These are phyloP conservation scores for Aegilops longissima DNA, from an alignment of 176 grass and related monocot species.

Conservation along the genomic window DNA sequence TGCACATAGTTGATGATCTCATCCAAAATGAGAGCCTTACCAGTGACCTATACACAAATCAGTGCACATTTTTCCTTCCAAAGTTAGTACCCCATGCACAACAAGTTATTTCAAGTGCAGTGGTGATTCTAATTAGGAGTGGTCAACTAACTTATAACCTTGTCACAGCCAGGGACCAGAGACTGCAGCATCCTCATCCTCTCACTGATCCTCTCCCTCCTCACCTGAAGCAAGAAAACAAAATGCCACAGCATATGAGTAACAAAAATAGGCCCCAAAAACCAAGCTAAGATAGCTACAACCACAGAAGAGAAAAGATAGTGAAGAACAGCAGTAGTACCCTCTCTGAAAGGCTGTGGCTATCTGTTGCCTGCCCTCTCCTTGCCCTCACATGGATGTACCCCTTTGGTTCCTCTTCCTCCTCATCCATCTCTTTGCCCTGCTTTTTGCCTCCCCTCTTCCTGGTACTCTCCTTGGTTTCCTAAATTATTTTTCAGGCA, in stretches of 20 bases:
- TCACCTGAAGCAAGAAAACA: slow-evolving; percentile 58
- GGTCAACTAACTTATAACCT: slow-evolving; percentile 45
- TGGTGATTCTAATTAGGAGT: background rate
- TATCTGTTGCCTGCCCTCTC: slow-evolving; percentile 96
- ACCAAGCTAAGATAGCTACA: slow-evolving; percentile 9
- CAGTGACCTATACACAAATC: slow-evolving; percentile 59
- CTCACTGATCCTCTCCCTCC: slow-evolving; percentile 93
- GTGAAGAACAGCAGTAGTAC: slow-evolving; percentile 38
- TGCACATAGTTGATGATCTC: slow-evolving; percentile 98
- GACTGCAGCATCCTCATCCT: slow-evolving; percentile 95
- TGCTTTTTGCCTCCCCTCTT: slow-evolving; percentile 52
- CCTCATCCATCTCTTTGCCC: slow-evolving; percentile 40
- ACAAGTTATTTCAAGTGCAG: background rate
- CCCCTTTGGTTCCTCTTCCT: slow-evolving; percentile 55
- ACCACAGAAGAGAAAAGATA: background rate
- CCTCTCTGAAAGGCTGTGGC: slow-evolving; percentile 94
- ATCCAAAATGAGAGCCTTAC: slow-evolving; percentile 81
- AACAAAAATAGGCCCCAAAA: slow-evolving; percentile 29
- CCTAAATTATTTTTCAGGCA: slow-evolving; percentile 41
- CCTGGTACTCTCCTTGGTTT: slow-evolving; percentile 49
- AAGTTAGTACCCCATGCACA: slow-evolving; percentile 12
- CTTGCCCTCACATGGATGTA: slow-evolving; percentile 97
- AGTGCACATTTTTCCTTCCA: background rate
- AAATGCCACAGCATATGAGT: slow-evolving; percentile 22
- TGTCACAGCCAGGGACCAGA: slow-evolving; percentile 93